Conservation (phyloP, 352 stramenopile species). For the Globisporangium emineosum region DNA sequence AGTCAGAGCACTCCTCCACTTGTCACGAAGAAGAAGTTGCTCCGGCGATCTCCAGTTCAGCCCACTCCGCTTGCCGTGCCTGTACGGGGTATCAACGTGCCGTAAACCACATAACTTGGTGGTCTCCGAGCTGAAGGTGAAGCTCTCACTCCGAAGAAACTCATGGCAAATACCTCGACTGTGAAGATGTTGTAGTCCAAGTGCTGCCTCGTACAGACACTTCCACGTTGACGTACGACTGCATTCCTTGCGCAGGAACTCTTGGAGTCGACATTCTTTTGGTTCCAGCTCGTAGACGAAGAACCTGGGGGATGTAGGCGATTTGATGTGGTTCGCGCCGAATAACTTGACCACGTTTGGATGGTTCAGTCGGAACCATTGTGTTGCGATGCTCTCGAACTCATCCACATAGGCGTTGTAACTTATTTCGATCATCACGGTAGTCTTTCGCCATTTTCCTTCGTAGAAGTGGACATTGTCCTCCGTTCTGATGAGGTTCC, state of each 20-base stretch:
- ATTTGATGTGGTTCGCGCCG: neutral
- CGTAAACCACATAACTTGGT: neutral
- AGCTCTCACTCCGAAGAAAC: constrained; percentile 14
- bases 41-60: constrained; percentile 21
- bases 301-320: neutral
- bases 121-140: constrained; percentile 3
- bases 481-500: constrained; percentile 4
- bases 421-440: neutral
- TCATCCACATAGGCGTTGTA: neutral
- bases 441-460: neutral
- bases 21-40: constrained; percentile 6
- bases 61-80: neutral
- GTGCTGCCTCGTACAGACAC: constrained; percentile 21
- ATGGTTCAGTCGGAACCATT: constrained; percentile 10
- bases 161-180: too few relatives aligned
- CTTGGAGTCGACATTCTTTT: neutral
- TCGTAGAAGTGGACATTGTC: constrained; percentile 2
- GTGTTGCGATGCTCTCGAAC: constrained; percentile 6
- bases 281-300: constrained; percentile 5
- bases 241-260: neutral
- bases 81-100: neutral
- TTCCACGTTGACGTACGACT: constrained; percentile 8
- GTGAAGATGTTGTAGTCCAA: neutral
- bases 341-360: constrained; percentile 10
- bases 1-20: constrained; percentile 4